Conservation (phyloP, 2,329 filamentous ascomycete genomes). For the Calonectria pauciramosa region DNA sequence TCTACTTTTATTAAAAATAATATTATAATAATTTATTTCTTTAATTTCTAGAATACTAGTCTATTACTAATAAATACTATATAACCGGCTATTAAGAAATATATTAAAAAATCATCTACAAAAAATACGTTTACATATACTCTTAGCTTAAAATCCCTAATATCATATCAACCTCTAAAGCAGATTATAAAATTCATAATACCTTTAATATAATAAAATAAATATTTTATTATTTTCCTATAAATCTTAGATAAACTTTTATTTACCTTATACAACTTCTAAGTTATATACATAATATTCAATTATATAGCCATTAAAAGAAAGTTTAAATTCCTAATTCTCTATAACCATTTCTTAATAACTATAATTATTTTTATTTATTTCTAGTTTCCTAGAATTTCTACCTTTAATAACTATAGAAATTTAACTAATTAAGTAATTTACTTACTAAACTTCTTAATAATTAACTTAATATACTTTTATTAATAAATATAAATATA, state of each 20-base stretch:
- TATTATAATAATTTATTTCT: neutral
- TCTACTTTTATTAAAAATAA: neutral
- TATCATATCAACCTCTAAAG: neutral
- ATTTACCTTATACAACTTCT: neutral
- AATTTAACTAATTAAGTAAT: neutral
- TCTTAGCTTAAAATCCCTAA: neutral
- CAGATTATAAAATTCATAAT: neutral
- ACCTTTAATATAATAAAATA: neutral
- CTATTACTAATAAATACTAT: neutral
- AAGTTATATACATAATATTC: neutral
- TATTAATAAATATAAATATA: neutral
- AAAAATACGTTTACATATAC: neutral
- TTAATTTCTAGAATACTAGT: neutral
- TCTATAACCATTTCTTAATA: neutral
- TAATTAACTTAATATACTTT: neutral
- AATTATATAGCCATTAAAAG: neutral
- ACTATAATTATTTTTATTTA: neutral
- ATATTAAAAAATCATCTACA: neutral
- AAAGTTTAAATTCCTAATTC: neutral
- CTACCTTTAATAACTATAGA: neutral
- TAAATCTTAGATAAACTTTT: neutral
- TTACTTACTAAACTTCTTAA: neutral
- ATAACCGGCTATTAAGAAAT: neutral
- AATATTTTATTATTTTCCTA: neutral
- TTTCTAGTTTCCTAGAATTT: neutral